phyloP scores from a whole-genome alignment of 768 basidiomycete genomes.

The Clathrus columnatus region DNA sequence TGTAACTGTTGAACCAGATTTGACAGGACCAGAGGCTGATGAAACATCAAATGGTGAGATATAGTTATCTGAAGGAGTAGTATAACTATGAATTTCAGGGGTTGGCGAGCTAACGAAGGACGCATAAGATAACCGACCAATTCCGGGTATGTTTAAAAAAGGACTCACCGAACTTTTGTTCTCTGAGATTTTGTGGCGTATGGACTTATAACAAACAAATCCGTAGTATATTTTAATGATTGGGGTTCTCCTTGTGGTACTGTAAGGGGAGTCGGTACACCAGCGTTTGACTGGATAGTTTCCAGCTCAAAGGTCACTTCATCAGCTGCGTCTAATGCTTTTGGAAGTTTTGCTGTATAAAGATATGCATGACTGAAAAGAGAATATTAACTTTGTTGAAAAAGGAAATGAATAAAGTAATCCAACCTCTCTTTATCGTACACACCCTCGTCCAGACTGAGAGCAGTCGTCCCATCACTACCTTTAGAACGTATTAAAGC shows the following conservation, averaged over 20 bases:
- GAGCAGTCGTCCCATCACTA: conserved; percentile 31
- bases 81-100: conserved; percentile 64
- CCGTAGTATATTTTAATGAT: conserved; percentile 65
- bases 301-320: conserved; percentile 73
- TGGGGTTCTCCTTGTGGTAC: conserved; percentile 73
- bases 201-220: conserved; percentile 76
- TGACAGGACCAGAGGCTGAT: conserved; percentile 23
- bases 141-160: not conserved
- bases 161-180: conserved; percentile 73
- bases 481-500: conserved; percentile 62
- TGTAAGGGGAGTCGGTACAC: conserved; percentile 63
- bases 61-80: conserved; percentile 43
- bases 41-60: too few species aligned
- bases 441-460: conserved; percentile 42
- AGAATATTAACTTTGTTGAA: not conserved
- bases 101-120: conserved; percentile 46
- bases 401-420: not conserved
- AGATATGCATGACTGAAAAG: conserved; percentile 36
- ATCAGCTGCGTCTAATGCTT: conserved; percentile 45
- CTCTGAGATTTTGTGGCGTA: conserved; percentile 76
- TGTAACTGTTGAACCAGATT: conserved; percentile 72
- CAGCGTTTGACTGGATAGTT: conserved; percentile 69
- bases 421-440: conserved; percentile 47
- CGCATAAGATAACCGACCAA: not conserved
- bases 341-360: conserved; percentile 57